A percentile compares a stretch with the other conserved stretches of the same genome.
phyloP scores from a whole-genome alignment of 73 alveolate genomes.

The Paramecium caudatum region DNA sequence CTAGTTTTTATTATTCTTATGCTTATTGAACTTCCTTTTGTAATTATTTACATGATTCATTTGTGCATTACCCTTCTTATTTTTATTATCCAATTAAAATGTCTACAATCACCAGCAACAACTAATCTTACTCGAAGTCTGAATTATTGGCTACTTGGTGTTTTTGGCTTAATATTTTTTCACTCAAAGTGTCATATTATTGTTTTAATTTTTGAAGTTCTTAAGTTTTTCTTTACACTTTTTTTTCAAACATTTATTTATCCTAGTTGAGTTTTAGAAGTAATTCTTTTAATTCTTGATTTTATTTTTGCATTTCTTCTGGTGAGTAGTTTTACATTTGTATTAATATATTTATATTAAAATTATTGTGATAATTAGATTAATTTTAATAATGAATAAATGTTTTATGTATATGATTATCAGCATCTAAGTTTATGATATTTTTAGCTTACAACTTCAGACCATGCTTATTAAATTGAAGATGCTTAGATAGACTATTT shows the following conservation, averaged over 20 bases:
- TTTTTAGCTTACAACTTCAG: too few relatives aligned
- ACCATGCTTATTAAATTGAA: too few relatives aligned
- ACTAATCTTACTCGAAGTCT: neutral
- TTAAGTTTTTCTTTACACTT: conserved; percentile 20
- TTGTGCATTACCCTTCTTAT: neutral
- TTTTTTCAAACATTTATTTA: conserved; percentile 41
- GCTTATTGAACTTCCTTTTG: neutral
- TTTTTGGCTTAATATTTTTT: neutral
- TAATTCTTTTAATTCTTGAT: conserved; percentile 41
- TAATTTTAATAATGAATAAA: too few relatives aligned
- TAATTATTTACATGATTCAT: neutral
- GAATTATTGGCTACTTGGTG: neutral
- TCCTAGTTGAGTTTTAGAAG: conserved; percentile 27
- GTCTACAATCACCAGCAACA: neutral
- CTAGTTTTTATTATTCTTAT: conserved; percentile 37
- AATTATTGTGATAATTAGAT: too few relatives aligned
- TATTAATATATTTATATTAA: too few relatives aligned
- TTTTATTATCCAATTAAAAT: neutral
- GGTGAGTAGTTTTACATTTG: conserved; percentile 24
- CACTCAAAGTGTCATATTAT: neutral
- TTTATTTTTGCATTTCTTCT: conserved; percentile 31
- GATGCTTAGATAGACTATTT: too few relatives aligned
- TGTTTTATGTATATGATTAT: too few relatives aligned
- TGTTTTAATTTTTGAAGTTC: conserved; percentile 5
- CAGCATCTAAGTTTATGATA: too few relatives aligned